These are phyloP conservation scores for Fusarium globosum DNA, from an alignment of 2,329 filamentous ascomycete species.

Conservation along the genomic window DNA sequence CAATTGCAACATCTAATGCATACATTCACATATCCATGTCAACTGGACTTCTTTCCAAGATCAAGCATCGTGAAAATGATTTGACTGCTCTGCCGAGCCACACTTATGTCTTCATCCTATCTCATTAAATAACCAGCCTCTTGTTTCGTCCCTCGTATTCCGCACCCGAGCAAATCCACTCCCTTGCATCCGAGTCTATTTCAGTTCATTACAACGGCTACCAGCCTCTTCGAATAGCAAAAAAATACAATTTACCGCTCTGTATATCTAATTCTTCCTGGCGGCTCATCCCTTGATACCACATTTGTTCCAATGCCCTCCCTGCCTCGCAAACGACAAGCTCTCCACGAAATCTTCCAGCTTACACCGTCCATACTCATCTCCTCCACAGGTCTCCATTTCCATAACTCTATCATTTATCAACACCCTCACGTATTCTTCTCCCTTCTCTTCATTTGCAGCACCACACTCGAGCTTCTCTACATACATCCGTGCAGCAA, in stretches of 20 bases:
- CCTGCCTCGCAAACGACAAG: slow-evolving; percentile 76
- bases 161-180: slow-evolving; percentile 1
- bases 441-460: slow-evolving; percentile 70
- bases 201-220: slow-evolving; percentile 8
- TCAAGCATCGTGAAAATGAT: neutral
- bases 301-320: slow-evolving; percentile 74
- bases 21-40: neutral
- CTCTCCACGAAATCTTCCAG: slow-evolving; percentile 78
- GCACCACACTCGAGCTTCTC: slow-evolving; percentile 82
- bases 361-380: slow-evolving; percentile 76
- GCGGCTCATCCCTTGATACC: neutral
- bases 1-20: neutral
- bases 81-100: neutral
- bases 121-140: neutral
- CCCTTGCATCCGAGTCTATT: slow-evolving; percentile 27
- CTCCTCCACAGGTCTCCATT: slow-evolving; percentile 75
- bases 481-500: slow-evolving; percentile 83
- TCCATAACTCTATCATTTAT: slow-evolving; percentile 86
- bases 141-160: slow-evolving; percentile 12
- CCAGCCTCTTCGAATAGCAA: slow-evolving; percentile 10
- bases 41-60: neutral
- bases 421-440: slow-evolving; percentile 82
- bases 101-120: neutral
- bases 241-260: slow-evolving; percentile 29
- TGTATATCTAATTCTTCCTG: slow-evolving; percentile 5